Evolutionary conservation across 148 eudicot genomes (phyloP).

Genomic region (Oxyria digyna): DNA sequence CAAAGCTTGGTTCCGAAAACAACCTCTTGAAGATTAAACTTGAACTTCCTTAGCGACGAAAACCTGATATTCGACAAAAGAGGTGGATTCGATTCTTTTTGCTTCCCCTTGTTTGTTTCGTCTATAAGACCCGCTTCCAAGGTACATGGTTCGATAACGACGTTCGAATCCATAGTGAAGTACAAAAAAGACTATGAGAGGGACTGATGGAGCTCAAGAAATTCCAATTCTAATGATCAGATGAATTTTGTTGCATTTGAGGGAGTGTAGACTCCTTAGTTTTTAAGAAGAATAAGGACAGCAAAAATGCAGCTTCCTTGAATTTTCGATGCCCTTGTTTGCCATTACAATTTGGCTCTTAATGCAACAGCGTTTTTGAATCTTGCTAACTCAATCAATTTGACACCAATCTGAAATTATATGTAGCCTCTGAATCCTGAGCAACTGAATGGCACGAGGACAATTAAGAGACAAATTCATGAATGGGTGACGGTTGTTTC

Average conservation of each 20-base stretch:
- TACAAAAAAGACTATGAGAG: background rate
- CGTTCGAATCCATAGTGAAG: background rate
- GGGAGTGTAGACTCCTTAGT: background rate
- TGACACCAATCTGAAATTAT: background rate
- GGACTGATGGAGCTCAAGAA: background rate
- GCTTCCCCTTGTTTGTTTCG: slow-evolving; percentile 17
- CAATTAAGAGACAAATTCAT: background rate
- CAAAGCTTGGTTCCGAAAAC: slow-evolving; percentile 56
- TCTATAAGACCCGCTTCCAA: slow-evolving; percentile 26
- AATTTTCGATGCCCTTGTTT: background rate
- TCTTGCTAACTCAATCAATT: background rate
- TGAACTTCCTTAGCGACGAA: slow-evolving; percentile 18
- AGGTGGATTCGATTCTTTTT: slow-evolving; percentile 6
- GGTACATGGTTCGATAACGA: slow-evolving; percentile 16
- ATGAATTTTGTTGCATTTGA: background rate
- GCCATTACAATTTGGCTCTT: background rate
- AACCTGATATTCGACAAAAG: slow-evolving; percentile 9
- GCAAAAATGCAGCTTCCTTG: background rate
- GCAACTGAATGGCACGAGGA: background rate
- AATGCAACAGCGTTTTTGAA: background rate
- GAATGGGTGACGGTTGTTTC: background rate
- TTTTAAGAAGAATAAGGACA: slow-evolving; percentile 2
- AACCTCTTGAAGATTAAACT: slow-evolving; percentile 37
- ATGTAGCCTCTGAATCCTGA: background rate
- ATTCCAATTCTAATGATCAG: background rate